Conservation (phyloP, 2,329 filamentous ascomycete species). For the Ascochyta fabae region DNA sequence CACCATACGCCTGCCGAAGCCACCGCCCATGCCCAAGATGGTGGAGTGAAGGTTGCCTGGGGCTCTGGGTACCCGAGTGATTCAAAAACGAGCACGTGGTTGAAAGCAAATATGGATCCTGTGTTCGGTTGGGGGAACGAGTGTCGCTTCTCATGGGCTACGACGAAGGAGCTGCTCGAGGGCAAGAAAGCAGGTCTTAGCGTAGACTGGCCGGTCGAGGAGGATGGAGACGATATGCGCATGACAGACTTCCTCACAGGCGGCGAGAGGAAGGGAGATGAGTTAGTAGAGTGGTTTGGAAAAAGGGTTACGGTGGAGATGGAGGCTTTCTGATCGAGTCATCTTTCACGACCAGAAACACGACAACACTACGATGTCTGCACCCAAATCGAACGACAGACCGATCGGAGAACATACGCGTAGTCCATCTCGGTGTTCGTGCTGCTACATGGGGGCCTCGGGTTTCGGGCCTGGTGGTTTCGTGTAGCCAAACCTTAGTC, state of each 20-base stretch:
- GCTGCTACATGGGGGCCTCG: not conserved
- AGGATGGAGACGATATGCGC: constrained; percentile 68
- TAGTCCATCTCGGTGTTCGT: constrained; percentile 8
- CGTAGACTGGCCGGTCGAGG: constrained; percentile 87
- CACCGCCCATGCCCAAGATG: constrained; percentile 34
- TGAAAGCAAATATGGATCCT: constrained; percentile 86
- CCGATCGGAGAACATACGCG: not conserved
- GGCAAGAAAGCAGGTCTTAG: constrained; percentile 69
- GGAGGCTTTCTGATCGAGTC: constrained; percentile 68
- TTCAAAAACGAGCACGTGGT: constrained; percentile 77
- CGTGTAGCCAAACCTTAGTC: constrained; percentile 12
- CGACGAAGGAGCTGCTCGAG: constrained; percentile 91
- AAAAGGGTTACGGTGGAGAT: constrained; percentile 71
- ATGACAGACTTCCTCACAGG: constrained; percentile 78
- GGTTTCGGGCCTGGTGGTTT: constrained; percentile 17
- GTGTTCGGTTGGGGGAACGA: constrained; percentile 95
- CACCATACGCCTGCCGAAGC: constrained; percentile 45
- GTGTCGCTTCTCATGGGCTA: constrained; percentile 95
- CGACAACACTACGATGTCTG: not conserved
- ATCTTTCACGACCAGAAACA: not conserved
- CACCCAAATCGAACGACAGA: not conserved
- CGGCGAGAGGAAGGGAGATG: constrained; percentile 60
- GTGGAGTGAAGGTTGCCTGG: constrained; percentile 64
- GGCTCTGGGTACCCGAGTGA: constrained; percentile 95
- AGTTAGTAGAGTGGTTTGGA: constrained; percentile 84